Evolutionary conservation across 1,284 basidiomycete genomes (phyloP).

Genomic region (Vanrija sp.): DNA sequence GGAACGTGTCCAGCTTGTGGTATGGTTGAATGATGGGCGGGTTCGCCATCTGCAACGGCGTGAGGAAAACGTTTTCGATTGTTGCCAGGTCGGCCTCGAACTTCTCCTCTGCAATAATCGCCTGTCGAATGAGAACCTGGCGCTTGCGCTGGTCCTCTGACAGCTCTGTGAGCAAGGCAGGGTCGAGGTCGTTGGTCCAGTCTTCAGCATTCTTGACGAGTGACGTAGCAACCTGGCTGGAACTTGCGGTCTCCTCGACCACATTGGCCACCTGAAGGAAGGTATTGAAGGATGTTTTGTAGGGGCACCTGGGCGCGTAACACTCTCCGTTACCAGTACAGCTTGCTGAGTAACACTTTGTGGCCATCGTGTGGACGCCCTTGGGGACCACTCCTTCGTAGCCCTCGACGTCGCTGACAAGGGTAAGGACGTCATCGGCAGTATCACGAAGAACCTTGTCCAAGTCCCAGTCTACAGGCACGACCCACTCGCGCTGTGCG

Average conservation of each 20-base stretch:
- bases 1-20: constrained; percentile 69
- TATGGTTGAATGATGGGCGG: constrained; percentile 66
- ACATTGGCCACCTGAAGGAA: constrained; percentile 21
- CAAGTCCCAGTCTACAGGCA: constrained; percentile 90
- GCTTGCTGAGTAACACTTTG: constrained; percentile 67
- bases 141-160: constrained; percentile 74
- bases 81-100: constrained; percentile 85
- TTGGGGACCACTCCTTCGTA: constrained; percentile 55
- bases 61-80: constrained; percentile 76
- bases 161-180: constrained; percentile 62
- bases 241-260: constrained; percentile 5
- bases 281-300: constrained; percentile 53
- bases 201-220: constrained; percentile 32
- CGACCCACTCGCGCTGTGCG: constrained; percentile 80
- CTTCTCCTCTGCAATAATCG: constrained; percentile 84
- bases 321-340: constrained; percentile 47
- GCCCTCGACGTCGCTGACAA: constrained; percentile 75
- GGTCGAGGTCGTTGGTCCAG: constrained; percentile 71
- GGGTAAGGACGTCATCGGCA: constrained; percentile 93
- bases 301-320: constrained; percentile 66
- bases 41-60: constrained; percentile 63
- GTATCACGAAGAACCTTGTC: constrained; percentile 77
- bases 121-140: constrained; percentile 86
- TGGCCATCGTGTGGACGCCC: constrained; percentile 52
- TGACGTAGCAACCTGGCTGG: background rate